Base-by-base conservation (phyloP, 2,329 filamentous ascomycete species). In the Aspergillaceae sp. region DNA sequence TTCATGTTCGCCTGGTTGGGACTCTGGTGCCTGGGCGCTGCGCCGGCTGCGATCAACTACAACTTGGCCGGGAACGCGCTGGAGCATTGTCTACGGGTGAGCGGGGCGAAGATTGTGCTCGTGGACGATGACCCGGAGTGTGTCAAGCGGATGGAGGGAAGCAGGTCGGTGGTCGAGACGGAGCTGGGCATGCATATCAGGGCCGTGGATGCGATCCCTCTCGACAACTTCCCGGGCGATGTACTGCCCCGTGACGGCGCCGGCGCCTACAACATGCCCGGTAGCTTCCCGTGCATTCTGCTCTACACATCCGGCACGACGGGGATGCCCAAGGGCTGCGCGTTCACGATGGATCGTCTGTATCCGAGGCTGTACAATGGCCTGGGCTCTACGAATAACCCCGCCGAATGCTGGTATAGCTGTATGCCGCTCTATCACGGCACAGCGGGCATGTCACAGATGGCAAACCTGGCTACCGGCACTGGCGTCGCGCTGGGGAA, bases 401-500 rank as follows among this genome's bases (percentile, higher is more conserved):
- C 19, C 19, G 2, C 63, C 1, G 81, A 87, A 60, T 71, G 82
- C 28, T 87, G 82, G 76, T 89, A 88, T 59, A 77, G 81, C 58
- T 86, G 83, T 63, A 89, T 89, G 84, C 85, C 79, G 0, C 68
- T 87, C 30, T 89, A 88, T 59, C 86, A 90, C 62, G 84, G 84
- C 9, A 89, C 86, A 0, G 85, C 84, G 5, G 77, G 77, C 11
- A 79, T 84, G 32, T 73, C 71, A 4, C 72, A 76, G 30, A 73
- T 83, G 43, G 66, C 65, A 4, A 78, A 77, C 55, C 65, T 87
- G 49, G 57, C 79, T 4, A 67, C 65, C 3, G 77, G 79, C 2
- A 51, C 75, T 0, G 56, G 60, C 5, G 54, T 73, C 4, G 68
- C 68, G 0, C 56, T 73, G 1, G 69, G 62, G 0, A 66, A 63